Evolutionary conservation across 768 basidiomycete species (phyloP).

Genomic region (Tylopilus vinaceipallidus): DNA sequence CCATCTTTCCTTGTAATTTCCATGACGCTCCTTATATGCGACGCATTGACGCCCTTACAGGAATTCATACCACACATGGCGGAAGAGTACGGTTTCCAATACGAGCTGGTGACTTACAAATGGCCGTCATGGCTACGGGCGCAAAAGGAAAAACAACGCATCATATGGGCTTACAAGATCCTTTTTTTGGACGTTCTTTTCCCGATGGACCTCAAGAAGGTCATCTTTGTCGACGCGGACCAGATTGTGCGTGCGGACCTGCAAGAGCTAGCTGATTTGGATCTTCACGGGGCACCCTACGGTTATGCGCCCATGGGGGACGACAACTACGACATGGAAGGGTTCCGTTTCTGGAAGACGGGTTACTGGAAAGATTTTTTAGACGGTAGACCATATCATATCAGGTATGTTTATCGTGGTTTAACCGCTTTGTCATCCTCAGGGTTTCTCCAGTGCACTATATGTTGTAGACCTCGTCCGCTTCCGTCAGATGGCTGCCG

Average conservation of each 20-base stretch:
- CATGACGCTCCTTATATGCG: not conserved
- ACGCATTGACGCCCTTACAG: constrained; percentile 36
- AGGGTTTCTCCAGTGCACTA: constrained; percentile 62
- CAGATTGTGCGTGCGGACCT: constrained; percentile 97
- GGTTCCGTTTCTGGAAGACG: constrained; percentile 98
- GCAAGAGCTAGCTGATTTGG: constrained; percentile 89
- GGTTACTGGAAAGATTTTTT: constrained; percentile 94
- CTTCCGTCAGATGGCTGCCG: constrained; percentile 79
- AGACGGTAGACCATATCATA: constrained; percentile 85
- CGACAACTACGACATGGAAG: constrained; percentile 93
- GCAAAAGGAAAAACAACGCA: constrained; percentile 96
- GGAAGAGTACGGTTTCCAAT: constrained; percentile 88
- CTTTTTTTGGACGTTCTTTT: constrained; percentile 98
- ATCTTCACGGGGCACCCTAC: constrained; percentile 91
- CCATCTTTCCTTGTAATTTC: constrained; percentile 82
- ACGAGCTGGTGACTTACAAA: constrained; percentile 97
- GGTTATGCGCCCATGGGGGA: constrained; percentile 98
- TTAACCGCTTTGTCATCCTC: not conserved
- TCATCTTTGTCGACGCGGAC: constrained; percentile 98
- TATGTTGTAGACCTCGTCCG: constrained; percentile 95
- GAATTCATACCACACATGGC: constrained; percentile 96
- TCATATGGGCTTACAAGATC: constrained; percentile 99
- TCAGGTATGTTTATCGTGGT: constrained; percentile 57
- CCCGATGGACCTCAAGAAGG: constrained; percentile 98
- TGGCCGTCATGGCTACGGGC: constrained; percentile 99